These are phyloP conservation scores for Saccharomycopsis vini DNA, from an alignment of 805 yeast genomes.

Conservation along the genomic window DNA sequence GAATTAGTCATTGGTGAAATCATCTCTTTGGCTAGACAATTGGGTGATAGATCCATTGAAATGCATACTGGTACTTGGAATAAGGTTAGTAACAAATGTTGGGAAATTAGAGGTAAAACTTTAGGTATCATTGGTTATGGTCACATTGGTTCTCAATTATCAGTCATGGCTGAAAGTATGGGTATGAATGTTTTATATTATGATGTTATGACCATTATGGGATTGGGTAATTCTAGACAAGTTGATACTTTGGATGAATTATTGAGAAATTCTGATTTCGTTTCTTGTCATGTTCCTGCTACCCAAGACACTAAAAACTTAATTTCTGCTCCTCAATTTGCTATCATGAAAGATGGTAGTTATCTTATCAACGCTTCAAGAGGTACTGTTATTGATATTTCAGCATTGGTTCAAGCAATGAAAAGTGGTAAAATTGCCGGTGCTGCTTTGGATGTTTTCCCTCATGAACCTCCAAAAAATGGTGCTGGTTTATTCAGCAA, in stretches of 20 bases:
- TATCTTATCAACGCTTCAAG: slow-evolving; percentile 93
- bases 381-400: slow-evolving; percentile 95
- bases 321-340: slow-evolving; percentile 83
- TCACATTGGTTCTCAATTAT: slow-evolving; percentile 94
- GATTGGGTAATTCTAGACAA: slow-evolving; percentile 94
- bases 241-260: slow-evolving; percentile 78
- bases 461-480: slow-evolving; percentile 94
- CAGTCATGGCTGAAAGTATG: slow-evolving; percentile 93
- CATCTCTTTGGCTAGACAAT: slow-evolving; percentile 88
- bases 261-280: slow-evolving; percentile 74
- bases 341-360: slow-evolving; percentile 94
- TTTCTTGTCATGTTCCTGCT: slow-evolving; percentile 91
- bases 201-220: slow-evolving; percentile 88
- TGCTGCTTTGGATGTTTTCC: slow-evolving; percentile 94
- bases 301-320: slow-evolving; percentile 86
- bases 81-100: slow-evolving; percentile 87
- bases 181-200: slow-evolving; percentile 95
- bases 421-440: slow-evolving; percentile 93
- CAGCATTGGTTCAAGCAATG: slow-evolving; percentile 86
- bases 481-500: slow-evolving; percentile 73
- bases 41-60: slow-evolving; percentile 94
- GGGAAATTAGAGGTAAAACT: slow-evolving; percentile 99
- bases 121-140: slow-evolving; percentile 97
- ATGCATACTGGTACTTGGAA: slow-evolving; percentile 97
- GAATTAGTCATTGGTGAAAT: slow-evolving; percentile 95